phyloP scores from a whole-genome alignment of 1,139 yeast species.

The Taiozyma sp. region DNA sequence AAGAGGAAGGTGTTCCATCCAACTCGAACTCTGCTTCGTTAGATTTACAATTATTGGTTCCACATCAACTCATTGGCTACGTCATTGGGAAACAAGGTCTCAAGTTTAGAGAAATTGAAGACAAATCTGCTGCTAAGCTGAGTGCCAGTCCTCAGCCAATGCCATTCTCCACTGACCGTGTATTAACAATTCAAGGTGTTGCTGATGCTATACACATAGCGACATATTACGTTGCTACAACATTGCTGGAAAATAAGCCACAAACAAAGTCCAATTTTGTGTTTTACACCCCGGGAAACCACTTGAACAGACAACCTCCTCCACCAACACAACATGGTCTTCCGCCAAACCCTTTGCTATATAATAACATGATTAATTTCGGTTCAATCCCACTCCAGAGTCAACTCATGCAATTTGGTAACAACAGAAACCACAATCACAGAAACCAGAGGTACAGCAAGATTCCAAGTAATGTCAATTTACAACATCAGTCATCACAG shows the following conservation, averaged over 20 bases:
- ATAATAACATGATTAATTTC: conserved; percentile 5
- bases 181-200: conserved; percentile 68
- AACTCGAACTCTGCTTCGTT: conserved; percentile 48
- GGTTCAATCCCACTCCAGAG: conserved; percentile 9
- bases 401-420: conserved; percentile 8
- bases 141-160: conserved; percentile 72
- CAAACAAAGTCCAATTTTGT: conserved; percentile 46
- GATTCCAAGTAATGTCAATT: not conserved
- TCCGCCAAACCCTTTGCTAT: conserved; percentile 10
- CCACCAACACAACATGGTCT: conserved; percentile 9
- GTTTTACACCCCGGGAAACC: conserved; percentile 56
- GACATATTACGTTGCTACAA: conserved; percentile 64
- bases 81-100: conserved; percentile 78
- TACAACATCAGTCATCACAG: not conserved
- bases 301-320: conserved; percentile 14
- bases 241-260: conserved; percentile 55
- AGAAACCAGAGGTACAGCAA: not conserved
- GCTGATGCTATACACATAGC: conserved; percentile 89
- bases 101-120: conserved; percentile 77
- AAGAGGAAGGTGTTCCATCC: conserved; percentile 62
- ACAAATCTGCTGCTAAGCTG: conserved; percentile 72
- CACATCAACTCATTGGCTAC: conserved; percentile 78
- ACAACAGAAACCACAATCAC: conserved; percentile 1
- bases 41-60: conserved; percentile 59
- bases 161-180: conserved; percentile 77